Conservation (phyloP, 441 rosid species). For the Bruguiera hainesii region DNA sequence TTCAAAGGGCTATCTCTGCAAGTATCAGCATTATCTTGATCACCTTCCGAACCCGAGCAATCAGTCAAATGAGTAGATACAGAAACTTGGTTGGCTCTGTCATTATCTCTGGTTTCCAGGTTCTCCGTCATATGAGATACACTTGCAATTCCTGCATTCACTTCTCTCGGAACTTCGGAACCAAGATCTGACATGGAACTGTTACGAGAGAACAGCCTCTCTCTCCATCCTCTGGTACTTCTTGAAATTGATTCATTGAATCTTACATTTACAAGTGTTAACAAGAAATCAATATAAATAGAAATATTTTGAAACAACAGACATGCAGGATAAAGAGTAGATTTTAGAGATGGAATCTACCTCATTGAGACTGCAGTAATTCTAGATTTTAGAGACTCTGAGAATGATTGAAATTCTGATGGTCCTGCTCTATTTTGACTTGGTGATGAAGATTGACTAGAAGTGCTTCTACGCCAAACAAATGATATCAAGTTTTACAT, state of each 20-base stretch:
- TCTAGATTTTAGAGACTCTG: conserved; percentile 74
- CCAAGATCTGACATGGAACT: conserved; percentile 49
- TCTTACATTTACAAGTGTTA: conserved; percentile 21
- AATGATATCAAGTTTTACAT: conserved; percentile 5
- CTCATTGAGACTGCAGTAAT: conserved; percentile 73
- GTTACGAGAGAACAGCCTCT: conserved; percentile 62
- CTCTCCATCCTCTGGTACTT: conserved; percentile 77
- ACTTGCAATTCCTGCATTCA: conserved; percentile 58
- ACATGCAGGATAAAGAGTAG: neutral
- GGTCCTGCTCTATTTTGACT: conserved; percentile 78
- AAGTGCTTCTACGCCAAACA: conserved; percentile 33
- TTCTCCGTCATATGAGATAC: conserved; percentile 65
- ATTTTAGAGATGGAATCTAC: conserved; percentile 27
- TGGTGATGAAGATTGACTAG: conserved; percentile 30
- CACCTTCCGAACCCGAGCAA: conserved; percentile 22
- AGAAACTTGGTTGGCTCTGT: conserved; percentile 36
- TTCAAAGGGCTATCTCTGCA: conserved; percentile 24
- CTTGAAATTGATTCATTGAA: conserved; percentile 67
- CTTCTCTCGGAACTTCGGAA: conserved; percentile 59
- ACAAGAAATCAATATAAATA: neutral
- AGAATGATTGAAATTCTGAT: conserved; percentile 76
- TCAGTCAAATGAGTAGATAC: conserved; percentile 34
- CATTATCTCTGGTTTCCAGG: conserved; percentile 52
- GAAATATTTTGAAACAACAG: neutral
- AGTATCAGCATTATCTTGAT: conserved; percentile 19